phyloP scores from a whole-genome alignment of 495 filamentous ascomycete genomes.

The Neurospora tetrasperma region DNA sequence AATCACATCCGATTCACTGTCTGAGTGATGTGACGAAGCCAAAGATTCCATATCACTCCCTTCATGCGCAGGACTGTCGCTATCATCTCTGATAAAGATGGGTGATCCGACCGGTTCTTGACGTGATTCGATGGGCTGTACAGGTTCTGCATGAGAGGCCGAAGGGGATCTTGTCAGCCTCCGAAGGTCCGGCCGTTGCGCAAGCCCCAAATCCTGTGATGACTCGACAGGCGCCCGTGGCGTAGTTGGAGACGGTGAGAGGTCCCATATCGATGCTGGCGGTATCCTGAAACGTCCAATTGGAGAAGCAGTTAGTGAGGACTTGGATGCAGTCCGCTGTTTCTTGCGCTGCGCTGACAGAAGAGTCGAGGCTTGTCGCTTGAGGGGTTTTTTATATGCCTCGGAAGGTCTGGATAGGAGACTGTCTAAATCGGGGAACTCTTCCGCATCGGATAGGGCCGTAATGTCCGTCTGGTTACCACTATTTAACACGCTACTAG shows the following conservation, averaged over 20 bases:
- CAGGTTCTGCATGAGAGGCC: not conserved
- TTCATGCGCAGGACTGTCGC: not conserved
- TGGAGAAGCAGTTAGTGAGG: constrained; percentile 15
- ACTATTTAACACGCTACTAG: constrained; percentile 17
- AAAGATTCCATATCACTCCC: constrained; percentile 9
- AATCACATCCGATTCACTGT: constrained; percentile 35
- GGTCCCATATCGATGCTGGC: constrained; percentile 8
- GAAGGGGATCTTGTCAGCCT: not conserved
- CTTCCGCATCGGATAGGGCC: constrained; percentile 27
- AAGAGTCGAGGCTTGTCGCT: constrained; percentile 11
- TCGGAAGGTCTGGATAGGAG: constrained; percentile 11
- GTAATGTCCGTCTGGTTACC: constrained; percentile 20
- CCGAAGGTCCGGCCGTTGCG: not conserved
- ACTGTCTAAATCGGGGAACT: constrained; percentile 26
- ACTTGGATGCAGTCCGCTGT: constrained; percentile 9
- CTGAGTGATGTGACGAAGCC: constrained; percentile 11
- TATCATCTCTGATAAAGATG: constrained; percentile 11
- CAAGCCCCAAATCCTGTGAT: constrained; percentile 4
- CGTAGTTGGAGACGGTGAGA: constrained; percentile 14
- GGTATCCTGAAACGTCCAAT: constrained; percentile 6
- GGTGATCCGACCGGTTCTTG: not conserved
- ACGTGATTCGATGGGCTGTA: not conserved
- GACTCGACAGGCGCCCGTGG: not conserved
- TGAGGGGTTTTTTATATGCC: constrained; percentile 4
- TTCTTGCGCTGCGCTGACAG: constrained; percentile 14